Conservation (phyloP, 2,329 filamentous ascomycete species). For the Ophiocordyceps camponoti-leonardi region DNA sequence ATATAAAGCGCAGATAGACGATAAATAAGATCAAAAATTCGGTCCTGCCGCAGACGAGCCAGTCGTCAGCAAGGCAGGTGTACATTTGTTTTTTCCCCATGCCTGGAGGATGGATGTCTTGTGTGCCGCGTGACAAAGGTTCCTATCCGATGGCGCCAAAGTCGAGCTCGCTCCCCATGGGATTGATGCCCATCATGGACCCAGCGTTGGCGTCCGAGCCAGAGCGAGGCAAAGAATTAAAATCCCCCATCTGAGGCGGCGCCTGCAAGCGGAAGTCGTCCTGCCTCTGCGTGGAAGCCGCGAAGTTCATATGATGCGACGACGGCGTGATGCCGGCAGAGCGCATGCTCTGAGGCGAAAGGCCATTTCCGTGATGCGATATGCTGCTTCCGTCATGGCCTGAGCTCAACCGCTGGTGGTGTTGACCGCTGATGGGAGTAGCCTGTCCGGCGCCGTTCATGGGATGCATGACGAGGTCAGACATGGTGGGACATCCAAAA, state of each 20-base stretch:
- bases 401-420: constrained; percentile 4
- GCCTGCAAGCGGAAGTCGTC: constrained; percentile 14
- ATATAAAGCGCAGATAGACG: no score
- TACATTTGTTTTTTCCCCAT: no score
- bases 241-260: constrained; percentile 20
- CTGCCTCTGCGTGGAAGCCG: constrained; percentile 12
- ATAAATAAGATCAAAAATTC: not conserved
- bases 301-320: constrained; percentile 12
- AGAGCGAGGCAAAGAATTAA: constrained; percentile 29
- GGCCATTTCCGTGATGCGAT: constrained; percentile 11
- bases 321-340: constrained; percentile 11
- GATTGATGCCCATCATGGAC: constrained; percentile 10
- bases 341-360: constrained; percentile 8
- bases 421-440: constrained; percentile 7
- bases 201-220: constrained; percentile 17
- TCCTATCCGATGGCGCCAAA: constrained; percentile 7
- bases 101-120: not conserved
- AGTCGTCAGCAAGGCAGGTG: not conserved
- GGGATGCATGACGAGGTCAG: constrained; percentile 36
- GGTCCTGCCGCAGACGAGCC: not conserved
- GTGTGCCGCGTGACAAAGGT: not conserved
- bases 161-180: constrained; percentile 12
- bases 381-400: constrained; percentile 14
- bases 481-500: constrained; percentile 26
- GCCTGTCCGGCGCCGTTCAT: constrained; percentile 16